Evolutionary conservation across 495 filamentous ascomycete species (phyloP).

Genomic region (Lepidopterella palustris): DNA sequence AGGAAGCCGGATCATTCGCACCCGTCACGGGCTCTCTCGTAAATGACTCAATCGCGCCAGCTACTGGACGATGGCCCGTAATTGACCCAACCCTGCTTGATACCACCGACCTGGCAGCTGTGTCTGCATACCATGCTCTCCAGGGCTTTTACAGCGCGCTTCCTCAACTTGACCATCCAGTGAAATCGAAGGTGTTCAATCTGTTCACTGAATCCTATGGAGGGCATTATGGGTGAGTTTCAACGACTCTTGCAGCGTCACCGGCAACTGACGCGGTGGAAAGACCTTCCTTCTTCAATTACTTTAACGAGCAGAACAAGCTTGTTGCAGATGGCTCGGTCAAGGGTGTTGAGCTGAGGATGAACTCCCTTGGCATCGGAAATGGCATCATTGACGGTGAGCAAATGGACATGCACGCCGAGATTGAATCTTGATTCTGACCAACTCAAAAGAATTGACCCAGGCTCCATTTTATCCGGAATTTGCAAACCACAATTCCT

Average conservation of each 20-base stretch:
- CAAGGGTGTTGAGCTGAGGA: constrained; percentile 46
- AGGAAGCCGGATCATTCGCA: constrained; percentile 30
- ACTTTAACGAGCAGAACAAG: constrained; percentile 58
- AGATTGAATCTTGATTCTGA: too few species aligned
- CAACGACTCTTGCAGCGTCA: neutral
- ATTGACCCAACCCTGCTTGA: constrained; percentile 34
- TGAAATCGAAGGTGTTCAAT: constrained; percentile 50
- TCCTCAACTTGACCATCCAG: constrained; percentile 34
- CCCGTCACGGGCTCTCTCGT: constrained; percentile 39
- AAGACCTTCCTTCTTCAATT: constrained; percentile 46
- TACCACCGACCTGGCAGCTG: constrained; percentile 48
- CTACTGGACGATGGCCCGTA: constrained; percentile 44
- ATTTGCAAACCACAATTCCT: constrained; percentile 70
- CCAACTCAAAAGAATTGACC: too few species aligned
- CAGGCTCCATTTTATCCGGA: constrained; percentile 61
- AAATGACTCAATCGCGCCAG: constrained; percentile 38
- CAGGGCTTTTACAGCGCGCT: constrained; percentile 42
- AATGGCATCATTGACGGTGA: constrained; percentile 80
- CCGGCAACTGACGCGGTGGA: neutral
- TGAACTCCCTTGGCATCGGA: constrained; percentile 47
- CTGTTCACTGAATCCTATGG: constrained; percentile 51
- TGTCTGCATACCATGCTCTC: constrained; percentile 39
- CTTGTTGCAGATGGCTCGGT: constrained; percentile 43
- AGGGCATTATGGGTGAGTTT: constrained; percentile 43
- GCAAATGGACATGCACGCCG: too few species aligned